A percentile compares a stretch with the other conserved stretches of the same genome.
These are phyloP conservation scores for Puccinia horiana DNA, from an alignment of 1,284 basidiomycete species.

Conservation along the genomic window DNA sequence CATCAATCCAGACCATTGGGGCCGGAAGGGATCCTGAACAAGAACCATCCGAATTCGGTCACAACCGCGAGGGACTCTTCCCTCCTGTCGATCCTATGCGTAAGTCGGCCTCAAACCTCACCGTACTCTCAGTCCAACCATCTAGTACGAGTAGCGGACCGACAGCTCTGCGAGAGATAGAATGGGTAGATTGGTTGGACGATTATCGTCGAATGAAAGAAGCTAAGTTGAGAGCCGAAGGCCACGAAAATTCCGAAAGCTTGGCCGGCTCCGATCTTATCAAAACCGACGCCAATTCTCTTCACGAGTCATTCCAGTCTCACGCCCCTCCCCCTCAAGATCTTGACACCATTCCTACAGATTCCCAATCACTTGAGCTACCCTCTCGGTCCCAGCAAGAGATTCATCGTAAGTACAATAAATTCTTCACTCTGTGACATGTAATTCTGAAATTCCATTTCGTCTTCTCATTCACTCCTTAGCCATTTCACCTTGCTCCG, in stretches of 20 bases:
- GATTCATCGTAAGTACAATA: neutral
- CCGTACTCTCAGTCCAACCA: slow-evolving; percentile 50
- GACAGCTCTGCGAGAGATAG: slow-evolving; percentile 60
- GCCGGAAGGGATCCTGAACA: slow-evolving; percentile 7
- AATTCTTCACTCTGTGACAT: neutral
- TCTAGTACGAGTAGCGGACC: slow-evolving; percentile 53
- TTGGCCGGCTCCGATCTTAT: slow-evolving; percentile 2
- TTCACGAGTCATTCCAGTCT: neutral
- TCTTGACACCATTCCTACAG: neutral
- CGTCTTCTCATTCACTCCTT: neutral
- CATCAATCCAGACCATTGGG: slow-evolving; percentile 16
- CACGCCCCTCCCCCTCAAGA: neutral
- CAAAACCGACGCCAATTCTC: neutral
- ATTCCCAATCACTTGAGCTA: slow-evolving; percentile 14
- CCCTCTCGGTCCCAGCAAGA: neutral
- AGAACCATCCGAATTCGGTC: neutral
- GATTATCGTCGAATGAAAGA: slow-evolving; percentile 65
- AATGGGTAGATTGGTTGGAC: slow-evolving; percentile 67
- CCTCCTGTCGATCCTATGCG: slow-evolving; percentile 14
- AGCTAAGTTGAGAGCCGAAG: slow-evolving; percentile 62
- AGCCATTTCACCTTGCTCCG: slow-evolving; percentile 12
- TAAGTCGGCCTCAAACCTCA: slow-evolving; percentile 25
- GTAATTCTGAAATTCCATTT: neutral
- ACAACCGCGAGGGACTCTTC: neutral
- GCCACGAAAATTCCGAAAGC: slow-evolving; percentile 5